Base-by-base conservation (phyloP, 257 asterid species). In the Lithospermum erythrorhizon region DNA sequence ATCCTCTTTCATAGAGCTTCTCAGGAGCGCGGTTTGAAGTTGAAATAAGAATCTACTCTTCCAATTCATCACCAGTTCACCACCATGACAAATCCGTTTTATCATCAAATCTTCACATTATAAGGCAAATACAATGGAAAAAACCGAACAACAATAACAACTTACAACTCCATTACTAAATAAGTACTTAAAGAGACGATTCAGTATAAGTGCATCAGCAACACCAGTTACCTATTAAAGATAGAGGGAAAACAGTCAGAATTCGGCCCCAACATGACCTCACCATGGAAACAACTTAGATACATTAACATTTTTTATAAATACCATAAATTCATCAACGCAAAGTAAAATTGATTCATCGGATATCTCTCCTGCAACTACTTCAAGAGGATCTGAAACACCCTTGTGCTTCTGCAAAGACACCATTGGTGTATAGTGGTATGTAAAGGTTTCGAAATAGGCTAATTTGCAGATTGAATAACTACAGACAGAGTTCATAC, bases 11-110 rank as follows among this genome's bases (percentile, higher is more conserved):
- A 19, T 90, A 90, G 61, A 90, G 98, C 18, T 85, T 82, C 73
- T 90, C 94, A 2, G 98, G 96, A 57, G 96, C 95, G 65, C 98
- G 91, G 67, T 90, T 90, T 54, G 98, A 87, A 58, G 98, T 90
- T 55, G 98, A 58, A 67, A 91, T 90, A 35, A 91, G 96, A 75
- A 91, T 81, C 98, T 89, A 65, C 54, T 60, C 61, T 61, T 52
- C 45, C 35, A 57, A 13, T 20, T 9, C 53, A 58, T 62, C 35
- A 62, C 48, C 32, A n/a, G n/a, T n/a, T n/a, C n/a, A n/a, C n/a
- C 41, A 56, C 35, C 66, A 59, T 37, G 20, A 0, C 13, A 47
- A 58, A 19, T 8, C 29, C 8, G 5, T 17, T 20, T 17, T 15
- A 9, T 17, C 25, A 27, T 29, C 30, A 48, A 37, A 23, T 18